phyloP scores from a whole-genome alignment of 441 rosid species.

The Aquilaria agallochum region DNA sequence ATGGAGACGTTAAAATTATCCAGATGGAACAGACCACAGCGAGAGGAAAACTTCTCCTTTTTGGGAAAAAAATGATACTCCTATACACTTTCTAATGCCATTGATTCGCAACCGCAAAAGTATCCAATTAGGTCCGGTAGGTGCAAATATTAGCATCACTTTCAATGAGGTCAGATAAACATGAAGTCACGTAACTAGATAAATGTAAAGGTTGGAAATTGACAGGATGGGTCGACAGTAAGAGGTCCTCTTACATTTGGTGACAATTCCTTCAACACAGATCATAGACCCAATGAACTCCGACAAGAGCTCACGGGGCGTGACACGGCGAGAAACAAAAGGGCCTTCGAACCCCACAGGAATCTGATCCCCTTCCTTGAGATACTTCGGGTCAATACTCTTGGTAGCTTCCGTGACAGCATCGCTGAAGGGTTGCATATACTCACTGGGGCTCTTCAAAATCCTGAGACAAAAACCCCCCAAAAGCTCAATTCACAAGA shows the following conservation, averaged over 20 bases:
- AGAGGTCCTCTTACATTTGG: conserved; percentile 60
- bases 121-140: neutral
- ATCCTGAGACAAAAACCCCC: conserved; percentile 41
- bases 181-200: too few species aligned
- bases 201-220: too few species aligned
- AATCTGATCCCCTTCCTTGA: conserved; percentile 85
- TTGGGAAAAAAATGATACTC: too few species aligned
- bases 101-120: neutral
- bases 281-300: conserved; percentile 96
- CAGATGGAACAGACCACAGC: too few species aligned
- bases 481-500: conserved; percentile 1
- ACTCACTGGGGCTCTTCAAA: conserved; percentile 75
- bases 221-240: too few species aligned
- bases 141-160: neutral
- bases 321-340: conserved; percentile 90
- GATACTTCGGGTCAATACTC: conserved; percentile 62
- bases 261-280: conserved; percentile 90
- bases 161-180: too few species aligned
- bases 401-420: conserved; percentile 85
- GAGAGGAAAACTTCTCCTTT: too few species aligned
- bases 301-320: conserved; percentile 95
- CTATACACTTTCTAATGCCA: too few species aligned
- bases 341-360: conserved; percentile 95
- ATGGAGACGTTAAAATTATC: neutral
- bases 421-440: conserved; percentile 87